A percentile compares a stretch with the other conserved stretches of the same genome.
These are phyloP conservation scores for Acacia acuminata DNA, from an alignment of 306 rosid species.

Conservation along the genomic window DNA sequence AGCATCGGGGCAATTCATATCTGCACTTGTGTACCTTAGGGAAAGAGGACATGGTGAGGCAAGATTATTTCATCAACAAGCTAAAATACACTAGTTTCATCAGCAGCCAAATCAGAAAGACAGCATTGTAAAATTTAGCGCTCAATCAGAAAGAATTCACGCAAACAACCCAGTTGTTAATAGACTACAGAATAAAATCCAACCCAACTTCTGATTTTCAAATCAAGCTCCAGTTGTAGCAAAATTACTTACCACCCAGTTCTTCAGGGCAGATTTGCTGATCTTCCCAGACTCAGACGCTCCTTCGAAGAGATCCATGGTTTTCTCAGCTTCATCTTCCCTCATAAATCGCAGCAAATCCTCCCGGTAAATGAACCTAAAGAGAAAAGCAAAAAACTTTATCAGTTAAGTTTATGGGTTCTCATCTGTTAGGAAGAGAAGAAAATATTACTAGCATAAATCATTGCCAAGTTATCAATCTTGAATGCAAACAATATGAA, in stretches of 20 bases:
- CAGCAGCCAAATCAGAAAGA: not conserved
- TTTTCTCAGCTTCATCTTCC: slow-evolving; percentile 61
- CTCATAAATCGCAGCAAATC: slow-evolving; percentile 68
- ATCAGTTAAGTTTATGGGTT: not conserved
- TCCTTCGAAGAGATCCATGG: slow-evolving; percentile 69
- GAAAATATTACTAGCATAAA: not conserved
- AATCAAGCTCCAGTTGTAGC: slow-evolving; percentile 3
- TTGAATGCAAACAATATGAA: slow-evolving; percentile 2
- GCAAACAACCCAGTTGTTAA: not conserved
- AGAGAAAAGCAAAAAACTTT: not conserved
- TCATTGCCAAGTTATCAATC: not conserved
- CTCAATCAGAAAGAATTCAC: not conserved
- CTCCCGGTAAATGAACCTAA: slow-evolving; percentile 51
- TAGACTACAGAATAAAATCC: not conserved
- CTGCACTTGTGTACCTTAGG: not conserved
- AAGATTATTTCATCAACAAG: not conserved
- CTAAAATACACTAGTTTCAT: not conserved
- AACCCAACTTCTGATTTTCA: not conserved
- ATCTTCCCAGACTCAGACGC: slow-evolving; percentile 53
- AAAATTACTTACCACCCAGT: slow-evolving; percentile 67
- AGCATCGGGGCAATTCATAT: not conserved
- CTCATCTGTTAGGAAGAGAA: not conserved
- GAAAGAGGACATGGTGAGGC: not conserved
- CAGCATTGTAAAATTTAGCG: not conserved
- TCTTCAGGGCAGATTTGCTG: slow-evolving; percentile 60